Base-by-base conservation (phyloP, 495 filamentous ascomycete species). In the Xylaria intraflava region DNA sequence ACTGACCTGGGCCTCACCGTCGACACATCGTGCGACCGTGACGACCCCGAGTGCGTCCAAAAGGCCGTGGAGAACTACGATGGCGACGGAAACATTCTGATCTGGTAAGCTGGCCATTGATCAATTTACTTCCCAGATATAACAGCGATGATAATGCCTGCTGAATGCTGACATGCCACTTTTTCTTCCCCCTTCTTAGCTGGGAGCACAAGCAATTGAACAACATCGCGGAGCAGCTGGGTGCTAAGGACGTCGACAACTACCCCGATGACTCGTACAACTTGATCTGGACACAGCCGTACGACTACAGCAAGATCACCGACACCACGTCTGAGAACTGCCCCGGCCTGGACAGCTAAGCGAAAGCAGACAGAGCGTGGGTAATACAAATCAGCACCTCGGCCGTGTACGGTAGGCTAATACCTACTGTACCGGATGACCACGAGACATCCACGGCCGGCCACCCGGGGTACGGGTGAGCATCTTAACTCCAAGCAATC, bases 181-280 rank as follows among this genome's bases (percentile, higher is more conserved):
- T n/a, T n/a, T n/a, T n/a, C n/a, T n/a, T n/a, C n/a, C n/a, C n/a
- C 1, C 17, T 39, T 11, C 11, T 11, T 6, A 62, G 78, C 68
- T 82, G 79, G 79, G 72, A 82, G 54, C 78, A 83, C 56, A 64
- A 68, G 24, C 57, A 62, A 12, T 58, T 79, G 38, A 72, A 66
- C n/a, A 69, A 75, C 57, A 76, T 81, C 49, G 66, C 70, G 2
- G 49, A 72, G 56, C 48, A 67, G 33, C 50, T 80, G 43, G 76
- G 77, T 7, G 74, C 68, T 47, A 53, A 70, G 14, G 46, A 73
- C 17, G 55, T 55, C 14, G 51, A 55, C 8, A 31, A 27, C 33
- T 64, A 64, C 36, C 61, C 61, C 2, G 52, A 62, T 20, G 35
- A 58, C 39, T 72, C 69, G 24, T 78, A 66, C 42, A 69, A 79